A percentile compares a stretch with the other conserved stretches of the same genome.
Conservation (phyloP, 139 green algal species). For the Auxenochlorella pyrenoidosa region DNA sequence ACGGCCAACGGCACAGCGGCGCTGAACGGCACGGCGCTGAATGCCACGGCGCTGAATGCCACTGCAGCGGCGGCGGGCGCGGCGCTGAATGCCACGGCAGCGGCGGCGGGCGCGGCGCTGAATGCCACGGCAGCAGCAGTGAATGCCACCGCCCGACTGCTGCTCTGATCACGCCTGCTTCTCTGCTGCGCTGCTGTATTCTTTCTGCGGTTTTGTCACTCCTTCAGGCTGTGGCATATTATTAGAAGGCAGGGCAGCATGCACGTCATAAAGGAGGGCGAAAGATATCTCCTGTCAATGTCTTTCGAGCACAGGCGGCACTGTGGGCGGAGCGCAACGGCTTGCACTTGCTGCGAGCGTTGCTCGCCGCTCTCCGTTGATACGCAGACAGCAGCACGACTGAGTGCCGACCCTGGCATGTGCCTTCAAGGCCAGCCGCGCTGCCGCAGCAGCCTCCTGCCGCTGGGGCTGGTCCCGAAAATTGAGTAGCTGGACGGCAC, state of each 20-base stretch:
- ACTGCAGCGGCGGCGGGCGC: neutral
- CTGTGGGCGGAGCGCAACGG: too few relatives aligned
- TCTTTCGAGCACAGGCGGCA: too few relatives aligned
- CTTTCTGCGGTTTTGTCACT: neutral
- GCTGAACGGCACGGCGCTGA: neutral
- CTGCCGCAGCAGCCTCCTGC: neutral
- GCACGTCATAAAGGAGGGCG: too few relatives aligned
- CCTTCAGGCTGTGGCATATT: neutral
- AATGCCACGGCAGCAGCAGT: constrained; percentile 13
- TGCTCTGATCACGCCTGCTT: neutral
- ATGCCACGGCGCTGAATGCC: too few relatives aligned
- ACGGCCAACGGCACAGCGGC: neutral
- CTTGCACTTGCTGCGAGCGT: too few relatives aligned
- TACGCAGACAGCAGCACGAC: too few relatives aligned
- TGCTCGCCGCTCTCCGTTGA: too few relatives aligned
- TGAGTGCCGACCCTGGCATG: too few relatives aligned
- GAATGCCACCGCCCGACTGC: neutral
- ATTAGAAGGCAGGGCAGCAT: too few relatives aligned
- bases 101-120: neutral
- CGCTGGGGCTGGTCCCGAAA: neutral
- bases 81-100: constrained; percentile 19
- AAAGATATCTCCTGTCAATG: too few relatives aligned
- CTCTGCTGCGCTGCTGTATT: neutral
- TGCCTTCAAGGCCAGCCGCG: neutral
- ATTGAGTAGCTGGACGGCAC: neutral